These are phyloP conservation scores for Gnaphalium uliginosum DNA, from an alignment of 129 eudicot genomes.

Conservation along the genomic window DNA sequence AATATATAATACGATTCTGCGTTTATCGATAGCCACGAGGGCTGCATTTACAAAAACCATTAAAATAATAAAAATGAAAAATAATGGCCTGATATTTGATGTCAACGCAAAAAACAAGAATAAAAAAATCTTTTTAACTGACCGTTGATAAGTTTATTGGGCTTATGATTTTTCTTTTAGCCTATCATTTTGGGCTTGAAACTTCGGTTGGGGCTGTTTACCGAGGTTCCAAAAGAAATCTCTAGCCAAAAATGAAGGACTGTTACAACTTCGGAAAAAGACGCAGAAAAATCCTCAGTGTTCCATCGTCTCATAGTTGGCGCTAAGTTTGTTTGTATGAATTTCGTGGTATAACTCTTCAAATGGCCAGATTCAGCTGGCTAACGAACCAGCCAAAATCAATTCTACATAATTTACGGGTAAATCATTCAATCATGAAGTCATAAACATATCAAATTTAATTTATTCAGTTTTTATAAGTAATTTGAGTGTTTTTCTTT, in stretches of 20 bases:
- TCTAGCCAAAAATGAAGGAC: neutral
- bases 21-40: too few species aligned
- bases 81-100: too few species aligned
- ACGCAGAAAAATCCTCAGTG: neutral
- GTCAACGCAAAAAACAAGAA: too few species aligned
- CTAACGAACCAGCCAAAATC: neutral
- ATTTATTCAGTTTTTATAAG: neutral
- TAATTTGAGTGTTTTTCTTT: slow-evolving; percentile 18
- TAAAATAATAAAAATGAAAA: too few species aligned
- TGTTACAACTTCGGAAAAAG: neutral
- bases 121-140: too few species aligned
- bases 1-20: too few species aligned
- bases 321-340: neutral
- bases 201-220: too few species aligned
- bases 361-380: neutral
- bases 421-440: neutral
- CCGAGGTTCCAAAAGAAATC: neutral
- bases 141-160: neutral
- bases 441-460: neutral
- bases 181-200: too few species aligned
- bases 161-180: neutral
- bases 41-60: too few species aligned
- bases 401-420: neutral
- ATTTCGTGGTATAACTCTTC: neutral
- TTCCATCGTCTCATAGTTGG: neutral